Percentiles rank a stretch among this genome's conserved stretches.
Conservation (phyloP, 1,139 yeast genomes). For the Meyerozyma smithsonii region DNA sequence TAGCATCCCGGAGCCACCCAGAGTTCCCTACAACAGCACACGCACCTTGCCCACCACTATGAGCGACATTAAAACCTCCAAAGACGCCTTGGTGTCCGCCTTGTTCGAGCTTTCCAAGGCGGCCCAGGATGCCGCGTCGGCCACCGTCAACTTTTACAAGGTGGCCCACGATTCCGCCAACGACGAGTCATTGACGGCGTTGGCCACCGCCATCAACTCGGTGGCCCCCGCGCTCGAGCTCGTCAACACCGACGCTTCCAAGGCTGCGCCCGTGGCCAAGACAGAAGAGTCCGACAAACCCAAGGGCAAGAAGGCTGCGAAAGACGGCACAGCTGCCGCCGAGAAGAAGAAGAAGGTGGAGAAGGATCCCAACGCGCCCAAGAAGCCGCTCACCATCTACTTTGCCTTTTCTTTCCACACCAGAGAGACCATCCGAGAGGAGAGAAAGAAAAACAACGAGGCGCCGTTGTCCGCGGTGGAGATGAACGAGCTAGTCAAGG, state of each 20-base stretch:
- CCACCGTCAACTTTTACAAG: slow-evolving; percentile 71
- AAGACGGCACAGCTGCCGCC: not conserved
- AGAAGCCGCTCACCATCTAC: slow-evolving; percentile 71
- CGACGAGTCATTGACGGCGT: slow-evolving; percentile 27
- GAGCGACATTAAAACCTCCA: slow-evolving; percentile 36
- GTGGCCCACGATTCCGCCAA: slow-evolving; percentile 34
- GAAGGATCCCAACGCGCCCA: slow-evolving; percentile 58
- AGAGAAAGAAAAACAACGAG: slow-evolving; percentile 54
- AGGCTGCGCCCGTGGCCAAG: not conserved
- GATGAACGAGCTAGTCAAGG: slow-evolving; percentile 72
- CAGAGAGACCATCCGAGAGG: slow-evolving; percentile 60
- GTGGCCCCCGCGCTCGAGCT: slow-evolving; percentile 12
- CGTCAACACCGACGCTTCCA: not conserved
- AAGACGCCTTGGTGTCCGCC: slow-evolving; percentile 64
- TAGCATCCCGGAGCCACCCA: not conserved
- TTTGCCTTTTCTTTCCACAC: slow-evolving; percentile 70
- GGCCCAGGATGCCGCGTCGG: slow-evolving; percentile 74
- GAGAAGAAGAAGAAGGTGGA: slow-evolving; percentile 47
- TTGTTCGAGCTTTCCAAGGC: slow-evolving; percentile 77
- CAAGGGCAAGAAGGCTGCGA: slow-evolving; percentile 1
- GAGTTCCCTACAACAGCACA: not conserved
- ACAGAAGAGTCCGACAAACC: not conserved
- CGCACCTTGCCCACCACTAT: slow-evolving; percentile 10
- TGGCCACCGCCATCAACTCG: slow-evolving; percentile 28
- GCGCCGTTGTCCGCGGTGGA: slow-evolving; percentile 69